These are phyloP conservation scores for Beverwykella pulmonaria DNA, from an alignment of 495 filamentous ascomycete genomes.

Conservation along the genomic window DNA sequence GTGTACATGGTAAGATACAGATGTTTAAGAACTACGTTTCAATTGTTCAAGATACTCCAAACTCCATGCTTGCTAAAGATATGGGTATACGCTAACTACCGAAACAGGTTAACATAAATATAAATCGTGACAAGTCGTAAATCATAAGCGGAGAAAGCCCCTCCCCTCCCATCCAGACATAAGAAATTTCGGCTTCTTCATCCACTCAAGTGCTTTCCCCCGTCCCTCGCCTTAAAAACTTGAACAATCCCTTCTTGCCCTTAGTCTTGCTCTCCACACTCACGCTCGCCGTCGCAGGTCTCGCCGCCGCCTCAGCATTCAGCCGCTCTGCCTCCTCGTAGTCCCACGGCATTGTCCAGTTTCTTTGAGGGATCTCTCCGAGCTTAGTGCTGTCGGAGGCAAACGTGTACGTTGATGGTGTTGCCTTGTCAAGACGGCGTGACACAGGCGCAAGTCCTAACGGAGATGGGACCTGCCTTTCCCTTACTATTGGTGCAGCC, in stretches of 20 bases:
- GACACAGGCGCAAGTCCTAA: not conserved
- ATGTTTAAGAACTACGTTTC: not conserved
- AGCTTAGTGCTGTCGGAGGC: slow-evolving; percentile 48
- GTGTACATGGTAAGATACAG: too few relatives aligned
- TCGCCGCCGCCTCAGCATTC: slow-evolving; percentile 42
- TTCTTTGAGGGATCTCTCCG: slow-evolving; percentile 49
- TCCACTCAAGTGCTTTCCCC: not conserved
- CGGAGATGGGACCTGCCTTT: slow-evolving; percentile 5
- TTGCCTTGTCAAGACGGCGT: slow-evolving; percentile 35
- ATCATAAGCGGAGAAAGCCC: not conserved
- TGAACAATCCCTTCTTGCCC: slow-evolving; percentile 32
- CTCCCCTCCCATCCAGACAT: not conserved
- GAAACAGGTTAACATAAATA: not conserved
- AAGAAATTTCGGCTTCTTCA: not conserved
- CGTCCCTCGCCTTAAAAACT: slow-evolving; percentile 29
- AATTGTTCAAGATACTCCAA: not conserved
- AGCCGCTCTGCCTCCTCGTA: slow-evolving; percentile 41
- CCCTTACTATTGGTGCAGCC: not conserved
- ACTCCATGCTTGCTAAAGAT: slow-evolving; percentile 10
- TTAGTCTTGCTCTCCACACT: slow-evolving; percentile 12
- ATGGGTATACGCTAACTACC: slow-evolving; percentile 10
- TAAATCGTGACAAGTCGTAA: slow-evolving; percentile 1
- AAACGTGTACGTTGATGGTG: slow-evolving; percentile 43
- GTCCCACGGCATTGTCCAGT: slow-evolving; percentile 44
- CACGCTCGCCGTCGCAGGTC: slow-evolving; percentile 5